These are phyloP conservation scores for Lentinula boryana DNA, from an alignment of 768 basidiomycete species.

Conservation along the genomic window DNA sequence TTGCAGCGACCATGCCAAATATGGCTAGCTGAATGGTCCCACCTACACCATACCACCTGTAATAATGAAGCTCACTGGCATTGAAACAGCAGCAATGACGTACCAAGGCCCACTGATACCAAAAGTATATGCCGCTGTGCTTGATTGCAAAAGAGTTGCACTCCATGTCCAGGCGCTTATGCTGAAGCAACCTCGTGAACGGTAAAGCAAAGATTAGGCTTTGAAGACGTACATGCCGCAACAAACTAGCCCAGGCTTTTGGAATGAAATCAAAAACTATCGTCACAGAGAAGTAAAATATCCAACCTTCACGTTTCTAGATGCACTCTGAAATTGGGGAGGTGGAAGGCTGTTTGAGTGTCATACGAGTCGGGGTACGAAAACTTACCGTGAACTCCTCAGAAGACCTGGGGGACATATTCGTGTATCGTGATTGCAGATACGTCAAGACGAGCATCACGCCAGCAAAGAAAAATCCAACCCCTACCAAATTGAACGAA, in stretches of 20 bases:
- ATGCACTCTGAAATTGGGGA: constrained; percentile 28
- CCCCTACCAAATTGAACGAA: constrained; percentile 22
- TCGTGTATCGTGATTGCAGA: constrained; percentile 40
- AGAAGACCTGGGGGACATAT: constrained; percentile 37
- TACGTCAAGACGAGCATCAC: constrained; percentile 40
- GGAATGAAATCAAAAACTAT: not conserved
- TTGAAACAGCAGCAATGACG: not conserved
- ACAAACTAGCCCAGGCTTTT: constrained; percentile 40
- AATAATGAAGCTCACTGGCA: not conserved
- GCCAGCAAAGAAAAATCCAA: constrained; percentile 45
- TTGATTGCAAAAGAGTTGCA: constrained; percentile 48
- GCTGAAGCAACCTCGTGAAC: constrained; percentile 14
- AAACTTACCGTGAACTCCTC: constrained; percentile 41
- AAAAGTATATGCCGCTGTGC: constrained; percentile 45
- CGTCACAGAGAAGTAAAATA: not conserved
- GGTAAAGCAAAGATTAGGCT: not conserved
- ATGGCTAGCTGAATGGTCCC: constrained; percentile 49
- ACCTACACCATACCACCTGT: constrained; percentile 45
- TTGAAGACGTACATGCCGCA: constrained; percentile 35
- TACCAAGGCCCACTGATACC: constrained; percentile 47
- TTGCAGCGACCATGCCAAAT: constrained; percentile 47
- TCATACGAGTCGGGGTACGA: not conserved
- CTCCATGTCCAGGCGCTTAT: constrained; percentile 57
- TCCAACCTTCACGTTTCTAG: constrained; percentile 36
- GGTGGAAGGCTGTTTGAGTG: not conserved